Percentiles rank a stretch among this genome's conserved stretches.
Evolutionary conservation across 169 alveolate genomes (phyloP).

Genomic region (Hepatocystis sp.): DNA sequence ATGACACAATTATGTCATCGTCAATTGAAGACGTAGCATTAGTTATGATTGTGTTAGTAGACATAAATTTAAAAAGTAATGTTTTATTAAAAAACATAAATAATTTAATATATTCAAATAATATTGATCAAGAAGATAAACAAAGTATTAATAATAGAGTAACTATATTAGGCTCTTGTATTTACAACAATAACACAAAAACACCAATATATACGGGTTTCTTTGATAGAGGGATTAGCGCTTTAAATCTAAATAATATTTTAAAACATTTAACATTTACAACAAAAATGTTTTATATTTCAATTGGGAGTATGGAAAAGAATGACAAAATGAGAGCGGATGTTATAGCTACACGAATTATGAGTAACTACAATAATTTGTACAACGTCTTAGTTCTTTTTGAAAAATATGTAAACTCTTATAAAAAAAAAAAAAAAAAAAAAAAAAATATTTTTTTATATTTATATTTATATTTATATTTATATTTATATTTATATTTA

Average conservation of each 20-base stretch:
- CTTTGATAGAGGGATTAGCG: conserved; percentile 61
- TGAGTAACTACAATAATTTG: conserved; percentile 6
- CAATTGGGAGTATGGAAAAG: conserved; percentile 42
- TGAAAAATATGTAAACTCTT: conserved; percentile 40
- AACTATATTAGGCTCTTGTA: conserved; percentile 47
- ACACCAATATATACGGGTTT: conserved; percentile 55
- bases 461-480: no score
- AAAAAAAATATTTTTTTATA: no score
- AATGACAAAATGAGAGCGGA: conserved; percentile 27
- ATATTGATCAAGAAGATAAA: conserved; percentile 10
- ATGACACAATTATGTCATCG: background rate
- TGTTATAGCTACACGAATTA: conserved; percentile 37
- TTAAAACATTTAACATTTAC: conserved; percentile 6
- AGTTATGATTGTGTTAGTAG: conserved; percentile 34
- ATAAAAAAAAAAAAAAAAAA: background rate
- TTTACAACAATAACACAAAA: conserved; percentile 21
- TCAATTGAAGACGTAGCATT: conserved; percentile 33
- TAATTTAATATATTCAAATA: conserved; percentile 12
- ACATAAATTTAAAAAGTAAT: background rate
- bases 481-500: no score
- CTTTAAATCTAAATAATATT: conserved; percentile 47
- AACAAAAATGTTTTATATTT: conserved; percentile 32
- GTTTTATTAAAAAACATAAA: conserved; percentile 11
- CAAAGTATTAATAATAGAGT: conserved; percentile 34
- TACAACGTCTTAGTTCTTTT: conserved; percentile 31